These are phyloP conservation scores for Citrus unshiu DNA, from an alignment of 345 rosid genomes.

Conservation along the genomic window DNA sequence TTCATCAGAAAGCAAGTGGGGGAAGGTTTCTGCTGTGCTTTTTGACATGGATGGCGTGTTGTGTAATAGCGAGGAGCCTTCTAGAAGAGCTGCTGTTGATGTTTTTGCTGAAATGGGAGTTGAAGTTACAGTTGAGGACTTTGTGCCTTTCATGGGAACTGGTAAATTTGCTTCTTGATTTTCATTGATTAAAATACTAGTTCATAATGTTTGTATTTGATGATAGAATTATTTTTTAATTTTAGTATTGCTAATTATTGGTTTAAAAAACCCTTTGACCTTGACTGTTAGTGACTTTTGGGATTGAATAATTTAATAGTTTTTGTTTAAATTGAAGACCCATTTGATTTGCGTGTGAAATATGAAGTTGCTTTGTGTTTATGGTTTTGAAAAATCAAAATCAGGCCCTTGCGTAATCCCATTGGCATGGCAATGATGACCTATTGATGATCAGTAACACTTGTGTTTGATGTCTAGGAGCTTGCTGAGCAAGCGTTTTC, in stretches of 20 bases:
- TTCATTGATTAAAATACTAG: neutral
- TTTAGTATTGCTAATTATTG: neutral
- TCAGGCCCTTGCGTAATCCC: neutral
- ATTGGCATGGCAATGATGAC: neutral
- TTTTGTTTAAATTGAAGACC: neutral
- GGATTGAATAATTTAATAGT: neutral
- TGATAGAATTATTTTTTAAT: too few relatives aligned
- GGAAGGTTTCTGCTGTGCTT: constrained; percentile 82
- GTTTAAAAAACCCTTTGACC: neutral
- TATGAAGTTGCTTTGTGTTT: neutral
- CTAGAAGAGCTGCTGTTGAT: constrained; percentile 90
- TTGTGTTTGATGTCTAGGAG: neutral
- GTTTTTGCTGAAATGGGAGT: constrained; percentile 88
- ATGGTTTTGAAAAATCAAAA: neutral
- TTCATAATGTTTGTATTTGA: neutral
- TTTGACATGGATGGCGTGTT: constrained; percentile 97
- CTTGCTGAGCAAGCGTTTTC: too few relatives aligned
- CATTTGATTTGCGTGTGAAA: neutral
- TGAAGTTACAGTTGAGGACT: constrained; percentile 72
- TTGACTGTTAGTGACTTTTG: neutral
- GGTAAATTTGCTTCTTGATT: constrained; percentile 32
- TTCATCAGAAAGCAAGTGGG: constrained; percentile 40
- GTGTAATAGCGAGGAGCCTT: constrained; percentile 80
- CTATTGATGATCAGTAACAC: neutral
- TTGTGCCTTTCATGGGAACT: constrained; percentile 87